Base-by-base conservation (phyloP, 1,139 yeast species). In the Saccharomyces hybrid region DNA sequence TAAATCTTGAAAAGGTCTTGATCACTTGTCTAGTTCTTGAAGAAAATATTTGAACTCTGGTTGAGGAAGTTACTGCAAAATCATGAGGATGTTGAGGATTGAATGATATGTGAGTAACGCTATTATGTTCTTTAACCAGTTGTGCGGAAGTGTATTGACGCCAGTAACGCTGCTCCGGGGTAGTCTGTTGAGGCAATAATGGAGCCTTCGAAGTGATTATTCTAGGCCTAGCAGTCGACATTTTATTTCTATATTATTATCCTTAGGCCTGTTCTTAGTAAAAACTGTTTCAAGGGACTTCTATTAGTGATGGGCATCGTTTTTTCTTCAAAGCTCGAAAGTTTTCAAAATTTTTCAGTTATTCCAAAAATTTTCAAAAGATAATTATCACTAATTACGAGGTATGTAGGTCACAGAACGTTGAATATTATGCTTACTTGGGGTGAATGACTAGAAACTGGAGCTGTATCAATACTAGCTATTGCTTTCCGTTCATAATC, bases 81-180 rank as follows among this genome's bases (percentile, higher is more conserved):
- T 93, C 98, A 67, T 88, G 84, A 4, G 97, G 96, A 25, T 85
- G 74, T 49, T 77, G 80, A 0, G 97, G 96, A 66, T 88, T 91
- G 76, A 93, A 95, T 61, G 85, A 80, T 55, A 93, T 84, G 66
- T 89, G 95, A 46, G 87, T 84, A 53, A 95, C 89, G 31, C 97
- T 88, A 68, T 88, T 90, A 72, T 88, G 93, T 71, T 95, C 99
- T 71, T 93, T 93, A 50, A 91, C 91, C 51, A 93, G 77, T 66
- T 91, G 91, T 1, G 98, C 95, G 61, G 83, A 86, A 26, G 75
- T 69, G 57, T 71, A 73, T 7, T 91, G 90, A 63, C 95, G 78
- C 99, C 99, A 95, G 73, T 88, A 93, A 62, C 95, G 77, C 67
- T 90, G 96, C 64, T 93, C 99, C 0, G 98, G 93, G 0, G 97